Base-by-base conservation (phyloP, 1,139 yeast species). In the Pneumocystis carinii region DNA sequence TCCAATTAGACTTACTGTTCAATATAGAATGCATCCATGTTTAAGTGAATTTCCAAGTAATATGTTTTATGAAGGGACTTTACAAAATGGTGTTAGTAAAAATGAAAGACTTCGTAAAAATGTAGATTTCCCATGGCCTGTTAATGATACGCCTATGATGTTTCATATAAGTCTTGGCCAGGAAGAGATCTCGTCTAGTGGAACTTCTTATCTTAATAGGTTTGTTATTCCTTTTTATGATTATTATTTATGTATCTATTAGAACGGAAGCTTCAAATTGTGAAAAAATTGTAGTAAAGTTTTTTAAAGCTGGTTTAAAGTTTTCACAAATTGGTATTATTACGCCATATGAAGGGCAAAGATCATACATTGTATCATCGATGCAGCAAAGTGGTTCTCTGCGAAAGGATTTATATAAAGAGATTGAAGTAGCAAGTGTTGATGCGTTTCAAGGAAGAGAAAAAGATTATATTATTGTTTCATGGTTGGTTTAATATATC, bases 381-480 rank as follows among this genome's bases (percentile, higher is more conserved):
- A 60, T 38, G 32, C 32, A 32, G 65, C 62, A 6, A 57, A 41
- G 32, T 36, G 56, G 61, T 38, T 62, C 55, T 38, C 14, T 65
- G 60, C 67, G 68, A 17, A 72, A 72, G 19, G 83, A 80, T 61
- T 78, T 79, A 8, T 79, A 79, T 67, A 85, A 85, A 39, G 80
- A 79, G 3, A 74, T 92, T 62, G 96, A 89, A 70, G 83, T 89
- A 59, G 86, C 92, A 59, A 87, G 92, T 0, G 90, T 89, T n/a
- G 90, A 88, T 74, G 95, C 94, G 24, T 90, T 87, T 71, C 97
- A 90, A 74, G 97, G 97, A 0, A 78, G 96, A 65, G 97, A 90
- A 71, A 90, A 90, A 71, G 95, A 90, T 66, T 84, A 87, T 36
- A 86, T 90, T 4, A 79, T 90, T 1, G 78, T 90, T n/a, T 82